Base-by-base conservation (phyloP, 2,329 filamentous ascomycete species). In the Mariannaea elegans region DNA sequence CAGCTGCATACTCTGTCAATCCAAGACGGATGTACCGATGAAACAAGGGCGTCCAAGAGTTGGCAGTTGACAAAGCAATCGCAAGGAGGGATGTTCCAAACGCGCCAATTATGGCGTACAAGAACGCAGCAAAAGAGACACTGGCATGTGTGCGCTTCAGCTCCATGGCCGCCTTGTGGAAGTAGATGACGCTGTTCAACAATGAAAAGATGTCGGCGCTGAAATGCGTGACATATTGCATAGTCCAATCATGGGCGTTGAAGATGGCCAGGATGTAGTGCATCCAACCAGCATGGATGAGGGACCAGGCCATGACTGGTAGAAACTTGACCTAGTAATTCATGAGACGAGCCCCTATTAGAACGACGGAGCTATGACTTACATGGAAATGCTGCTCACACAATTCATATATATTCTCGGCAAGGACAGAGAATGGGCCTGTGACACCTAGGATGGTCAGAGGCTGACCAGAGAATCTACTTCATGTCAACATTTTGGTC, bases 221-320 rank as follows among this genome's bases (percentile, higher is more conserved):
- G 72, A 89, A 90, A 18, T 83, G 86, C 2, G 87, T 90, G 47
- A 90, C 87, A 72, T 90, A 90, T 66, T 84, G 81, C 87, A 90
- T 90, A 0, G 87, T 90, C 84, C 86, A 90, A 72, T 89, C 87
- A 68, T 90, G 87, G 4, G 87, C 87, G 72, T 90, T 90, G 73
- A 89, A 84, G 49, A 89, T 82, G 54, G 87, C 87, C 12, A 90
- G 78, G 3, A 89, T 73, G 65, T 83, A 84, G 68, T 88, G 85
- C 80, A 90, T 84, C 87, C 87, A 90, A 7, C 80, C 84, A 7
- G 87, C 80, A 70, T 90, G 87, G 50, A 90, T 87, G 32, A 89
- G 79, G 2, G 85, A 82, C 87, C 87, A 90, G 2, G 87, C 85
- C 86, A 90, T 90, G 70, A 90, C 84, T 1, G 84, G 81, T n/a